Conservation (phyloP, 208 protist genomes). For the Trypanosoma theileri region DNA sequence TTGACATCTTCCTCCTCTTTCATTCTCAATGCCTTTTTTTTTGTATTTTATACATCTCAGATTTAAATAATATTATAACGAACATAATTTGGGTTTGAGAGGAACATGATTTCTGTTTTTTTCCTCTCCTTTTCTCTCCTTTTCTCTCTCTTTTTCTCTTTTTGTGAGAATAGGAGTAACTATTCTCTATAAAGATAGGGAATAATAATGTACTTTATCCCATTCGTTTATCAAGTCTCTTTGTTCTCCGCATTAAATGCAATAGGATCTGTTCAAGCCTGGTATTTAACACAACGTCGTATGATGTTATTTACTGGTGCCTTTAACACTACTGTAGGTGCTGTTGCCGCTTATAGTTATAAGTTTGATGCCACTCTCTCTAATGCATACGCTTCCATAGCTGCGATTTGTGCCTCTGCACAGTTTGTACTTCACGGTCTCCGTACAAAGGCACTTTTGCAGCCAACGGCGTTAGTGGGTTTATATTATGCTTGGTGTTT, state of each 20-base stretch:
- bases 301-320: conserved; percentile 69
- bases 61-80: too few species aligned
- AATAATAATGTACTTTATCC: conserved; percentile 36
- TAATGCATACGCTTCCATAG: conserved; percentile 54
- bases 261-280: conserved; percentile 53
- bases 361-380: conserved; percentile 56
- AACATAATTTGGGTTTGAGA: too few species aligned
- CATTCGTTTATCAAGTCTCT: conserved; percentile 46
- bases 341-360: conserved; percentile 42
- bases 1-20: too few species aligned
- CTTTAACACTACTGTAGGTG: conserved; percentile 64
- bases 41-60: too few species aligned
- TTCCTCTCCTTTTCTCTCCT: background rate
- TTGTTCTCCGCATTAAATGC: conserved; percentile 70
- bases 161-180: background rate
- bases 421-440: conserved; percentile 70
- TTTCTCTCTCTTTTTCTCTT: conserved; percentile 19
- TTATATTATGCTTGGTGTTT: conserved; percentile 53
- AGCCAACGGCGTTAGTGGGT: conserved; percentile 32
- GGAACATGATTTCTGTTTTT: background rate
- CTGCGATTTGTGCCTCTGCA: conserved; percentile 46
- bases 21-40: too few species aligned
- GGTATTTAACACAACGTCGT: conserved; percentile 56
- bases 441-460: conserved; percentile 47
- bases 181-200: background rate